Base-by-base conservation (phyloP, 192 early-diverging fungal genomes). In the Coemansia sp. region DNA sequence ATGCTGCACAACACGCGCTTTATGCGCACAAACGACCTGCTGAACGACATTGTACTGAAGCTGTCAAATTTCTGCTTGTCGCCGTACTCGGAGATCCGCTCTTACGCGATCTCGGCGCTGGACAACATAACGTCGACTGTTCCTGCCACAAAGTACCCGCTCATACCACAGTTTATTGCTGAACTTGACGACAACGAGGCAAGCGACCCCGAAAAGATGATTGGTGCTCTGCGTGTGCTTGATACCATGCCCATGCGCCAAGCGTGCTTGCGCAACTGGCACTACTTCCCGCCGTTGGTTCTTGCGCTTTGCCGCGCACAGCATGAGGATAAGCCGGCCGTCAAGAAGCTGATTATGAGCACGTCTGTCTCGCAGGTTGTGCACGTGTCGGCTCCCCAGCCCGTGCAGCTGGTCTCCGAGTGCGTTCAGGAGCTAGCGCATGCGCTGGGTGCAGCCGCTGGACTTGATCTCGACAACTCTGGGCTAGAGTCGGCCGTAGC, bases 261-360 rank as follows among this genome's bases (percentile, higher is more conserved):
- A 2, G 47, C 49, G 17, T 68, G 50, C 32, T 9, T 63, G 51
- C 63, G 75, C 22, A 47, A 71, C 51, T 71, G 68, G 68, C 29
- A 38, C 22, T 61, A 63, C 34, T 67, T 78, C 29, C 60, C 68
- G 9, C 37, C 34, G 30, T 34, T 78, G 32, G 68, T 63, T 5
- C 63, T 70, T 18, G 63, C 64, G 13, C 61, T 78, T 14, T 78
- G 68, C 35, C 68, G 68, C 9, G 68, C 75, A 15, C 75, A 78
- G 56, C 68, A 71, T 14, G 75, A 78, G 31, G 75, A 78, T 53
- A 78, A 78, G 54, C 75, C 68, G 22, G 18, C 51, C 35, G 75
- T 78, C 39, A 70, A 78, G 48, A 67, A 56, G 42, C 60, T 67
- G 36, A 59, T 78, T n/a, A 52, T 67, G 32, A 65, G 49, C 37